Evolutionary conservation across 805 yeast species (phyloP).

Genomic region (Starmera amethionina): DNA sequence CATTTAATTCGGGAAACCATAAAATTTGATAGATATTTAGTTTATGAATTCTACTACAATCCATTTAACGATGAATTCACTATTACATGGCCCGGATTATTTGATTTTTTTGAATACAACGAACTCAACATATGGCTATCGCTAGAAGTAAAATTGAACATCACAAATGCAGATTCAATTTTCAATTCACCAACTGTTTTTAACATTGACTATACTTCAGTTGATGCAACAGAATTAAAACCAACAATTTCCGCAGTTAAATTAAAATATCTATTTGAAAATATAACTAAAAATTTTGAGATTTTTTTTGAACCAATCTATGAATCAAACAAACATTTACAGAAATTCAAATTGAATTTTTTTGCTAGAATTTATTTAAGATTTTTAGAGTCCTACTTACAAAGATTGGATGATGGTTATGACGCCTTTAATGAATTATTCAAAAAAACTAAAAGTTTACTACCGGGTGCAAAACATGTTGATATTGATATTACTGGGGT

Average conservation of each 20-base stretch:
- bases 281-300: conserved; percentile 30
- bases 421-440: conserved; percentile 17
- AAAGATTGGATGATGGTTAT: conserved; percentile 19
- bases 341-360: conserved; percentile 35
- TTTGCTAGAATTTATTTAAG: conserved; percentile 35
- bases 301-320: conserved; percentile 15
- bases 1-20: conserved; percentile 30
- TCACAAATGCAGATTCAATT: conserved; percentile 34
- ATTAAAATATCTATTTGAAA: conserved; percentile 33
- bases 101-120: conserved; percentile 12
- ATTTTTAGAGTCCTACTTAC: conserved; percentile 29
- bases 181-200: conserved; percentile 30
- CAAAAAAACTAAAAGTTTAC: conserved; percentile 7
- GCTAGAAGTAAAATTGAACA: conserved; percentile 36
- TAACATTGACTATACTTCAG: conserved; percentile 35
- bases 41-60: conserved; percentile 32
- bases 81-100: conserved; percentile 18
- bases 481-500: conserved; percentile 15
- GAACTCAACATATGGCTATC: conserved; percentile 37
- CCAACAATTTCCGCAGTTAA: conserved; percentile 34
- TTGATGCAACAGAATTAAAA: conserved; percentile 19
- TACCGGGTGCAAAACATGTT: conserved; percentile 2
- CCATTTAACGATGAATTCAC: conserved; percentile 14
- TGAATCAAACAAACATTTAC: conserved; percentile 26
- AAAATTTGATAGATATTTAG: conserved; percentile 25